These are phyloP conservation scores for Viola pubescens DNA, from an alignment of 441 rosid species.

Conservation along the genomic window DNA sequence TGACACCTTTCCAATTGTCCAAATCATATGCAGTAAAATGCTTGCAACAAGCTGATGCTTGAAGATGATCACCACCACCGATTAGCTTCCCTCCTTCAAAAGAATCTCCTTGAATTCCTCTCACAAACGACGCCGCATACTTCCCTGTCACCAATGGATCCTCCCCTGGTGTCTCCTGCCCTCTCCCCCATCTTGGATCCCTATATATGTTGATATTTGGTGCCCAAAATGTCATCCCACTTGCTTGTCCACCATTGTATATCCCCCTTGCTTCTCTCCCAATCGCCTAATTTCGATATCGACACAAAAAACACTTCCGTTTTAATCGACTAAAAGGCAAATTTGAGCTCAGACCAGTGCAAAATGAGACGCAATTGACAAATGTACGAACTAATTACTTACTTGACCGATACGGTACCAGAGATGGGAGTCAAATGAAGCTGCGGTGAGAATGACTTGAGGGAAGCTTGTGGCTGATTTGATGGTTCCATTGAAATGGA, in stretches of 20 bases:
- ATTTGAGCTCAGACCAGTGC: not conserved
- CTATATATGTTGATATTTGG: conserved; percentile 82
- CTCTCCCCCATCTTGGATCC: conserved; percentile 95
- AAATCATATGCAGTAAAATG: conserved; percentile 83
- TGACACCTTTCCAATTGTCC: conserved; percentile 69
- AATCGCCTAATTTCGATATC: conserved; percentile 26
- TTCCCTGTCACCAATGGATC: conserved; percentile 64
- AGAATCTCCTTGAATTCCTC: conserved; percentile 75
- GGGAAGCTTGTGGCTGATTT: conserved; percentile 69
- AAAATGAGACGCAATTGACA: not conserved
- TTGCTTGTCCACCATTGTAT: conserved; percentile 68
- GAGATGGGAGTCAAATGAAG: conserved; percentile 52
- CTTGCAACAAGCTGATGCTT: conserved; percentile 89
- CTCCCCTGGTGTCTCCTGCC: conserved; percentile 91
- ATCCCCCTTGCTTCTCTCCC: conserved; percentile 71
- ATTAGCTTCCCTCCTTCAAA: conserved; percentile 46
- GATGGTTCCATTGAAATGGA: conserved; percentile 49
- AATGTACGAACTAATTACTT: not conserved
- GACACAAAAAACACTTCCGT: not conserved
- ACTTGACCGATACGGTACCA: conserved; percentile 81
- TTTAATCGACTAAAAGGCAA: not conserved
- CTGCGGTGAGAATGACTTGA: conserved; percentile 69
- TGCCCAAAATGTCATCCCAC: conserved; percentile 77
- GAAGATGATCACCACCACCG: conserved; percentile 34
- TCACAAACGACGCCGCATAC: conserved; percentile 62